Evolutionary conservation across 208 protist genomes (phyloP), one percentile per base, ranked within the genome.

Genomic region (Crithidia mellificae): DNA sequence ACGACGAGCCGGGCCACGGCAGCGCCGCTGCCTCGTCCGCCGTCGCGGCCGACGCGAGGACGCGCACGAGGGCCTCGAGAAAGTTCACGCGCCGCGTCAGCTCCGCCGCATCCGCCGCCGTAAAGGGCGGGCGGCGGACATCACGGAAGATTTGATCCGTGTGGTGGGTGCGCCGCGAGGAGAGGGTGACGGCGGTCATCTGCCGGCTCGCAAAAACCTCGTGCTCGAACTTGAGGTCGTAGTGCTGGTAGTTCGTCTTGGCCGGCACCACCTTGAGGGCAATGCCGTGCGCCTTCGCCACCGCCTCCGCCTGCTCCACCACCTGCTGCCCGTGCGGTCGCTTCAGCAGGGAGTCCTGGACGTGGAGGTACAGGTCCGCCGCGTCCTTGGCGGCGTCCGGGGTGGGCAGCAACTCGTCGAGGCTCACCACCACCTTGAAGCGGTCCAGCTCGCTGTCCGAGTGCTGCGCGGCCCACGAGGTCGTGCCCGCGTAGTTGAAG

Each of bases 191-290:
- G 29, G 90, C 87, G 24, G 80, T 70, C 41, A 96, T 66, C 61
- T 92, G 80, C 0, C 74, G 68, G 59, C 86, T 80, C 1, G 85
- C 87, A 32, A 93, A 89, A 36, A 92, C 80, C 70, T 96, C 87
- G 56, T 96, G 90, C 80, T 96, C 90, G 64, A 91, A 93, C 43
- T 77, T 78, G 30, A 93, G 67, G 69, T 93, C 87, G 64, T 90
- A 84, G 54, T 96, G 85, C 49, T 90, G 83, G 66, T 91, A 92
- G 68, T 93, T 87, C 34, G 81, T 91, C 77, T 87, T 92, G 30
- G 81, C 73, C 4, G 75, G 36, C 12, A 90, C 29, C 1, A 90
- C 68, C 64, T 84, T 78, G 22, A 96, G 72, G 14, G 64, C 63
- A 14, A 93, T 62, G 32, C 79, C 83, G 20, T 73, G 55, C 12